Conservation (phyloP, 2,329 filamentous ascomycete species). For the Plenodomus tracheiphilus region DNA sequence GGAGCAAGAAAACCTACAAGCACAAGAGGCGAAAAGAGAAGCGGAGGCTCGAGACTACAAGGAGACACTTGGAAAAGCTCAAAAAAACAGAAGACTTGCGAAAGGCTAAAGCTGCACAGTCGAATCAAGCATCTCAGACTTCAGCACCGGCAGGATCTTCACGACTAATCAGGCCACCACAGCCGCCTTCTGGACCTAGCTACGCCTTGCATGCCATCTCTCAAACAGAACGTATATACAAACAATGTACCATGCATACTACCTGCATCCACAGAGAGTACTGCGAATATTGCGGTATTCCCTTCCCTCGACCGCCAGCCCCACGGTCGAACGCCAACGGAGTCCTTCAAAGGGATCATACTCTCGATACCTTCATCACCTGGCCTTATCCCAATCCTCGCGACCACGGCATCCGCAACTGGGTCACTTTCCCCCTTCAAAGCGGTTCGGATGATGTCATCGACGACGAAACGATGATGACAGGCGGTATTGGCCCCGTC, state of each 20-base stretch:
- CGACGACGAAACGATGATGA: background rate
- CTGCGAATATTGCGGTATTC: background rate
- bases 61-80: too few species aligned
- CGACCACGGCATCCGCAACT: background rate
- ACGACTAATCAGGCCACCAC: background rate
- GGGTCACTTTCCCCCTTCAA: background rate
- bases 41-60: too few species aligned
- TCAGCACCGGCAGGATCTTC: background rate
- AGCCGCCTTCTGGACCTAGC: background rate
- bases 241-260: background rate
- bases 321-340: background rate
- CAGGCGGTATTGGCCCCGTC: too few species aligned
- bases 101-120: too few species aligned
- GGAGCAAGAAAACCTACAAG: too few species aligned
- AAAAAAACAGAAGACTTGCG: too few species aligned
- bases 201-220: background rate
- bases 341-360: background rate
- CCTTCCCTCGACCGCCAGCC: background rate
- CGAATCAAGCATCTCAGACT: background rate
- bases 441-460: background rate
- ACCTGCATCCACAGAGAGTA: background rate
- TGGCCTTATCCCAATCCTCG: background rate
- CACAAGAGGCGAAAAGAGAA: too few species aligned
- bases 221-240: background rate
- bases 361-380: background rate